These are phyloP conservation scores for Mortierella claussenii DNA, from an alignment of 192 early-diverging fungal species.

Conservation along the genomic window DNA sequence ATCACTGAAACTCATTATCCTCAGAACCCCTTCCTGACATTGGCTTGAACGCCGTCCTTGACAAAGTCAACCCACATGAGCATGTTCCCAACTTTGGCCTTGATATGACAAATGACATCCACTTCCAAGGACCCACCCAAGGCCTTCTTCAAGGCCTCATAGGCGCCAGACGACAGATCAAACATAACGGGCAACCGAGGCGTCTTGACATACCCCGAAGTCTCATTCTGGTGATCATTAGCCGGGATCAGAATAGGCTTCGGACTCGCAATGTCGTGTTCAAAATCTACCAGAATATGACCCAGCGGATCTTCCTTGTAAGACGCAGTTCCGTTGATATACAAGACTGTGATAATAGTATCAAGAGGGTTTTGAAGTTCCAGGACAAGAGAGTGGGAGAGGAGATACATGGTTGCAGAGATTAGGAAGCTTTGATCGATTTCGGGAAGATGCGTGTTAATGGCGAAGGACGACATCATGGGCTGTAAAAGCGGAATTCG, in stretches of 20 bases:
- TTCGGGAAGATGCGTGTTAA: constrained; percentile 23
- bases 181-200: constrained; percentile 34
- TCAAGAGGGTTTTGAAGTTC: constrained; percentile 46
- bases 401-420: constrained; percentile 42
- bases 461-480: constrained; percentile 35
- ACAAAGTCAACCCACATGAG: constrained; percentile 55
- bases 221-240: constrained; percentile 43
- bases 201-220: constrained; percentile 45
- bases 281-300: constrained; percentile 38
- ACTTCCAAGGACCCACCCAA: constrained; percentile 57
- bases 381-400: constrained; percentile 21
- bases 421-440: constrained; percentile 38
- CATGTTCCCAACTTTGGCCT: constrained; percentile 53
- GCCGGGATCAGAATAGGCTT: constrained; percentile 49
- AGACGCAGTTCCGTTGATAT: constrained; percentile 40
- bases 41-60: constrained; percentile 53
- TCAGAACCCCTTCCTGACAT: constrained; percentile 57
- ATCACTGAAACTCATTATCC: no score
- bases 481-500: constrained; percentile 36
- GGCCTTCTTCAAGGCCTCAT: constrained; percentile 59
- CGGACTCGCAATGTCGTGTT: constrained; percentile 34
- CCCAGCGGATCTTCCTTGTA: constrained; percentile 41
- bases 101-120: constrained; percentile 56
- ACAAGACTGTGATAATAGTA: constrained; percentile 39
- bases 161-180: constrained; percentile 50